phyloP scores from a whole-genome alignment of 169 alveolate genomes.

The Plasmodium coatneyi region DNA sequence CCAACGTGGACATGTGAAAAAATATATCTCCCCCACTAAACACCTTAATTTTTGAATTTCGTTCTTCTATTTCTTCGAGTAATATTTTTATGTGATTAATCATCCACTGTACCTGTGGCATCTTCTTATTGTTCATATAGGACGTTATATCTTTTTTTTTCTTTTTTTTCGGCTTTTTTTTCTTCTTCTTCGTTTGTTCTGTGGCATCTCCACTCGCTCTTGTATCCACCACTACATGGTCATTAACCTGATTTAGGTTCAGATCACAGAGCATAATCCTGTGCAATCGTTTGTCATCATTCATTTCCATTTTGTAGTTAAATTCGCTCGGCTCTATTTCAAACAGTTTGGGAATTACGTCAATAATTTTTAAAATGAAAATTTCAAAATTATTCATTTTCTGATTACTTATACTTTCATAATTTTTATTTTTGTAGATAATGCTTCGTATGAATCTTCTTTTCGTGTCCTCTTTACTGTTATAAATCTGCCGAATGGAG shows the following conservation, averaged over 20 bases:
- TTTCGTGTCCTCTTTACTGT: neutral
- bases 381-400: conserved; percentile 74
- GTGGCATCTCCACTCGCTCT: neutral
- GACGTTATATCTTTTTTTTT: conserved; percentile 55
- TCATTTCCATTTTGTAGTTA: neutral
- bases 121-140: conserved; percentile 60
- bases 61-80: conserved; percentile 32
- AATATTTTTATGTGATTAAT: conserved; percentile 47
- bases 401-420: conserved; percentile 53
- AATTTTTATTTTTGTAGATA: conserved; percentile 60
- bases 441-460: conserved; percentile 31
- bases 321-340: conserved; percentile 50
- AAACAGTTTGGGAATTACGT: conserved; percentile 59
- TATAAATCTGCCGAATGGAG: conserved; percentile 15
- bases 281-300: neutral
- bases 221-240: neutral
- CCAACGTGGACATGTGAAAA: neutral
- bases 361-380: conserved; percentile 65
- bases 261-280: conserved; percentile 4
- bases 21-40: conserved; percentile 16
- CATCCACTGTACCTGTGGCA: conserved; percentile 75
- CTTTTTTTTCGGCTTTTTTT: conserved; percentile 33
- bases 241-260: conserved; percentile 12
- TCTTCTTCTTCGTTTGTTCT: neutral
- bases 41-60: neutral